phyloP scores from a whole-genome alignment of 139 green algal genomes.

The Ulvella scutata region DNA sequence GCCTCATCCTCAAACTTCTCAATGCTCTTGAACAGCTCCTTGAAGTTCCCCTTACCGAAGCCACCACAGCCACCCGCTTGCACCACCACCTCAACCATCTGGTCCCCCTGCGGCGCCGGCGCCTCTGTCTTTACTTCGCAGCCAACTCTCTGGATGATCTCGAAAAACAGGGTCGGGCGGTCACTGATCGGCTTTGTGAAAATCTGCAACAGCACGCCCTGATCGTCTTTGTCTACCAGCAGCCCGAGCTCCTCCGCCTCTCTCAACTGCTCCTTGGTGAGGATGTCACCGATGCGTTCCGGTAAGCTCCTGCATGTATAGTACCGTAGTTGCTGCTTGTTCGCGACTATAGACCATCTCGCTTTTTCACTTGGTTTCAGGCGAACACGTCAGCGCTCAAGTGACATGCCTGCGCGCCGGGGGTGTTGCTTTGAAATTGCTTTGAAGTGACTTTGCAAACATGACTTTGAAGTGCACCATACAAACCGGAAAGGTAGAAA shows the following conservation, averaged over 20 bases:
- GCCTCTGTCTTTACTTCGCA: constrained; percentile 37
- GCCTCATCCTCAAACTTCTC: constrained; percentile 45
- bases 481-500: too few species aligned
- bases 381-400: too few species aligned
- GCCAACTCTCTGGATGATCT: constrained; percentile 95
- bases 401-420: too few species aligned
- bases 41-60: constrained; percentile 97
- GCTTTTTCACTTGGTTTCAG: too few species aligned
- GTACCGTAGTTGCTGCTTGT: too few species aligned
- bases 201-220: constrained; percentile 87
- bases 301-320: constrained; percentile 31
- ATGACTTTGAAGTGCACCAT: too few species aligned
- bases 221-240: constrained; percentile 90
- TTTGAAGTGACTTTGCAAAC: too few species aligned
- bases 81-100: constrained; percentile 14
- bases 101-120: background rate
- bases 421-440: background rate
- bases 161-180: constrained; percentile 89
- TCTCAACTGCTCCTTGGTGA: constrained; percentile 50
- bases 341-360: too few species aligned
- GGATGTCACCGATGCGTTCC: constrained; percentile 34
- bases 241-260: constrained; percentile 82
- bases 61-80: constrained; percentile 89
- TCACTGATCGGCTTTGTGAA: constrained; percentile 40
- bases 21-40: constrained; percentile 85